Conservation (phyloP, 352 stramenopile species). For the Thraustochytrium striatum region DNA sequence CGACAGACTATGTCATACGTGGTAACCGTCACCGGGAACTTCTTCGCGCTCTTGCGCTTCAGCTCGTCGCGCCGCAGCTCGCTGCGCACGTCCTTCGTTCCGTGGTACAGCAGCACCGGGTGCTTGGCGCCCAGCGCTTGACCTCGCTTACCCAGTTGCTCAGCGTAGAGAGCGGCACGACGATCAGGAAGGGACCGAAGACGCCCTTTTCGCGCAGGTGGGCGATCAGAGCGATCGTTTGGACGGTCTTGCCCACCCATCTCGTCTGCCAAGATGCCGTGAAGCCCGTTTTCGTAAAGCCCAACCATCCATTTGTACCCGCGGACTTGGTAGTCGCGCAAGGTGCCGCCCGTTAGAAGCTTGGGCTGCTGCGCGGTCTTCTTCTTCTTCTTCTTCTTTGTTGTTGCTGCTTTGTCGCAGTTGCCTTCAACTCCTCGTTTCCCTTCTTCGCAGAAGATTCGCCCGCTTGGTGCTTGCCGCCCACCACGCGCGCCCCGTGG, state of each 20-base stretch:
- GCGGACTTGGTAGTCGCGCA: conserved; percentile 93
- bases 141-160: conserved; percentile 98
- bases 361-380: conserved; percentile 70
- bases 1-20: conserved; percentile 48
- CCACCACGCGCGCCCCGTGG: background rate
- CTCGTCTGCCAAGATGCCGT: conserved; percentile 91
- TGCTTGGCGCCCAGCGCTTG: conserved; percentile 88
- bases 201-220: conserved; percentile 88
- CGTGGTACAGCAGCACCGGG: conserved; percentile 94
- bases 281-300: conserved; percentile 93
- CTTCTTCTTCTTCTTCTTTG: conserved; percentile 8
- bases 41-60: conserved; percentile 70
- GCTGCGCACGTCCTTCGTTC: conserved; percentile 82
- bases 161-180: conserved; percentile 94
- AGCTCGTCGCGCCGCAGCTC: conserved; percentile 62
- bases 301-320: conserved; percentile 98
- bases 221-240: conserved; percentile 84
- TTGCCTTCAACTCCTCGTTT: background rate
- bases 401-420: too few species aligned
- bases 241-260: conserved; percentile 97
- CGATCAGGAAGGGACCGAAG: conserved; percentile 93
- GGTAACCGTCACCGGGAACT: conserved; percentile 61
- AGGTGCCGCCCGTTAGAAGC: conserved; percentile 87
- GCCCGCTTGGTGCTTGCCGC: background rate
- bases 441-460: background rate